phyloP scores from a whole-genome alignment of 1,284 basidiomycete species.

The Dichomitus squalens region DNA sequence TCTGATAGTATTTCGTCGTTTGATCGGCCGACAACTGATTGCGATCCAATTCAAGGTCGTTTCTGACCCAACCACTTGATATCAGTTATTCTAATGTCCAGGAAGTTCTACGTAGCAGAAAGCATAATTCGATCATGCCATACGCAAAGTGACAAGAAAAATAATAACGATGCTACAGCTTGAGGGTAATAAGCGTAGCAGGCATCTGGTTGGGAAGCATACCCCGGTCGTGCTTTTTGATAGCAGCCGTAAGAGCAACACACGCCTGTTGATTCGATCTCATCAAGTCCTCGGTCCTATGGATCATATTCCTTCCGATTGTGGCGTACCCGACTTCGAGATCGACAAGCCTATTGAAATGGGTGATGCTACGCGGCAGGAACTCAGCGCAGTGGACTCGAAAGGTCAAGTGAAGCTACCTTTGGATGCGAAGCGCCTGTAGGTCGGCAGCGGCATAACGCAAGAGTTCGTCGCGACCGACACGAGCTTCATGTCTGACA shows the following conservation, averaged over 20 bases:
- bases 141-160: no score
- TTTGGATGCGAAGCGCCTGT: slow-evolving; percentile 38
- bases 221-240: slow-evolving; percentile 41
- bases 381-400: neutral
- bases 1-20: no score
- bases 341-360: slow-evolving; percentile 43
- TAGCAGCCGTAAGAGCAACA: slow-evolving; percentile 29
- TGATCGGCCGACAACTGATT: no score
- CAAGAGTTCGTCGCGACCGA: slow-evolving; percentile 43
- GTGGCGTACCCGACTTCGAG: slow-evolving; percentile 46
- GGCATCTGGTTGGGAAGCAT: slow-evolving; percentile 40
- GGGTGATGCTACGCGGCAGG: slow-evolving; percentile 31
- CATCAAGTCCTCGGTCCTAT: slow-evolving; percentile 38
- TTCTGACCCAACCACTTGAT: no score
- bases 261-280: slow-evolving; percentile 34
- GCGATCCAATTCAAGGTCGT: no score
- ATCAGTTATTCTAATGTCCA: no score
- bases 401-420: slow-evolving; percentile 33
- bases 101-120: no score
- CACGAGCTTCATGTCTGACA: slow-evolving; percentile 43
- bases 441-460: slow-evolving; percentile 45
- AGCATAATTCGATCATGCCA: no score
- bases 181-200: slow-evolving; percentile 32
- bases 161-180: neutral
- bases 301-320: slow-evolving; percentile 33